These are phyloP conservation scores for Trichosanthes truncata DNA, from an alignment of 306 rosid genomes.

Conservation along the genomic window DNA sequence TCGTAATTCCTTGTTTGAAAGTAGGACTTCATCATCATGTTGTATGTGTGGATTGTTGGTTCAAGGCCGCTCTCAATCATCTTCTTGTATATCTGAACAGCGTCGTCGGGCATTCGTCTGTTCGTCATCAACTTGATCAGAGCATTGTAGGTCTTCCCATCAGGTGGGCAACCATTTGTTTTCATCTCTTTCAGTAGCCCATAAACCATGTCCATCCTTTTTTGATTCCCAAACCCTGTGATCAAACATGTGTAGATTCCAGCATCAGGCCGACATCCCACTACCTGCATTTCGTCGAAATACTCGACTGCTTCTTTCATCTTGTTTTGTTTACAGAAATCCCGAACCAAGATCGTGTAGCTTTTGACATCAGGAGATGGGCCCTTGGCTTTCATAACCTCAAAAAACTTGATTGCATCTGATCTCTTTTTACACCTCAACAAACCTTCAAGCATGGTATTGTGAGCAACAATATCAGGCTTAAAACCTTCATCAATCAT, in stretches of 20 bases:
- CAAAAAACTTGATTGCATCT: constrained; percentile 77
- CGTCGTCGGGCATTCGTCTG: constrained; percentile 73
- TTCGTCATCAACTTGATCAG: constrained; percentile 68
- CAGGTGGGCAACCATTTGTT: constrained; percentile 51
- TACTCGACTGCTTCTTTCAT: constrained; percentile 56
- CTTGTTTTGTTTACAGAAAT: constrained; percentile 58
- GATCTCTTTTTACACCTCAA: constrained; percentile 61
- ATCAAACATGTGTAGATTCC: constrained; percentile 69
- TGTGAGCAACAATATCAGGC: constrained; percentile 77
- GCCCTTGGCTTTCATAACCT: constrained; percentile 83
- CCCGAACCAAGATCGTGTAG: constrained; percentile 56
- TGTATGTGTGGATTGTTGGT: constrained; percentile 73
- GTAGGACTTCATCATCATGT: constrained; percentile 87
- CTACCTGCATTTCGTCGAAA: constrained; percentile 50
- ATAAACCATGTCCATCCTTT: constrained; percentile 55
- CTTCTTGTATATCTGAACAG: constrained; percentile 55
- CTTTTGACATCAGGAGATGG: constrained; percentile 56
- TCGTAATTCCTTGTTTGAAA: constrained; percentile 54
- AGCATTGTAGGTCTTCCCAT: constrained; percentile 63
- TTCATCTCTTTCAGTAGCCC: constrained; percentile 56
- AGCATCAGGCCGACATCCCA: constrained; percentile 51
- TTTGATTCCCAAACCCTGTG: constrained; percentile 75
- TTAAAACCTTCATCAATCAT: constrained; percentile 67
- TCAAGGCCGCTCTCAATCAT: constrained; percentile 54
- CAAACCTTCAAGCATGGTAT: constrained; percentile 73